A percentile compares a stretch with the other conserved stretches of the same genome.
These are phyloP conservation scores for Meredithiella fracta DNA, from an alignment of 2,329 filamentous ascomycete species.

Conservation along the genomic window DNA sequence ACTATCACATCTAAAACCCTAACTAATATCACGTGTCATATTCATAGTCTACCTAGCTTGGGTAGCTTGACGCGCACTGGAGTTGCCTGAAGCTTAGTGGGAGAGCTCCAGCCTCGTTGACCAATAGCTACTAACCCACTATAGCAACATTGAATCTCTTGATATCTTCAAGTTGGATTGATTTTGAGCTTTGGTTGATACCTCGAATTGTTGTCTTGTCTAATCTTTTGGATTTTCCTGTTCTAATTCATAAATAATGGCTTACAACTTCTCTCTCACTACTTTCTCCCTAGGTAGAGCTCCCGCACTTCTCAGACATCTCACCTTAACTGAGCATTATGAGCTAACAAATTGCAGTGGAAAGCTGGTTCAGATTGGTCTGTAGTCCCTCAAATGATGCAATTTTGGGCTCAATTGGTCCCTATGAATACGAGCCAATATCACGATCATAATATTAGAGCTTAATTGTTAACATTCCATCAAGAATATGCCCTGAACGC, in stretches of 20 bases:
- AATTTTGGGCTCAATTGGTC: not conserved
- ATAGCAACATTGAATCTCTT: conserved; percentile 2
- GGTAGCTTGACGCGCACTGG: conserved; percentile 15
- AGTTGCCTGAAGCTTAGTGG: conserved; percentile 15
- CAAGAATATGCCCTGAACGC: conserved; percentile 97
- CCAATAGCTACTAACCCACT: conserved; percentile 8
- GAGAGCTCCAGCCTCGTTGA: conserved; percentile 15
- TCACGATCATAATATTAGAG: not conserved
- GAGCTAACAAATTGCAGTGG: conserved; percentile 46
- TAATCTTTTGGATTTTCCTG: not conserved
- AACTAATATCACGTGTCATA: not conserved
- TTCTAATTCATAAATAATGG: conserved; percentile 12
- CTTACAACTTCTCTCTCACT: conserved; percentile 66
- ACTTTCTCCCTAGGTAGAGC: conserved; percentile 93
- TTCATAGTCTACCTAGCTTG: not conserved
- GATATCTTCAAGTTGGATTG: not conserved
- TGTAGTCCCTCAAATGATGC: conserved; percentile 14
- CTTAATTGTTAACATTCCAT: not conserved
- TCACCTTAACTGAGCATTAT: conserved; percentile 15
- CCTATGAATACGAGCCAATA: not conserved
- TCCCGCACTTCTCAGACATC: conserved; percentile 14
- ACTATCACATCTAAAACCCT: not conserved
- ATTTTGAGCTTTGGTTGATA: not conserved
- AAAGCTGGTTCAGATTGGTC: conserved; percentile 96
- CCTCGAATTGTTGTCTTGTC: conserved; percentile 2